Conservation (phyloP, 176 grass and related monocot genomes). For the Cenchrus fungigraminus region DNA sequence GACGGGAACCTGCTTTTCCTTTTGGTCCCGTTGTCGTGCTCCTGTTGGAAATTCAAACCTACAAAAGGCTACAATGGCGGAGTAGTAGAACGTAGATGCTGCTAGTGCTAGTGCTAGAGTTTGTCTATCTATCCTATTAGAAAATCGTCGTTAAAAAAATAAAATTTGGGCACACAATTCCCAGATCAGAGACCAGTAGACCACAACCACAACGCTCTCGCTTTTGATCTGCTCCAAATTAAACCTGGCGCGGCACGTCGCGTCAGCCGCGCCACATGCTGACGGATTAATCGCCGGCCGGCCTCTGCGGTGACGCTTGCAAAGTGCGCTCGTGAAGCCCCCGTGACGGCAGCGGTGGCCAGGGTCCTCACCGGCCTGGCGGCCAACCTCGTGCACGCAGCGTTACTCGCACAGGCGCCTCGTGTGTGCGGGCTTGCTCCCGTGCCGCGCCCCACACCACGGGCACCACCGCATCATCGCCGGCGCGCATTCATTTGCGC, state of each 20-base stretch:
- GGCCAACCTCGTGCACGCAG: background rate
- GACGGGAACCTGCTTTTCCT: background rate
- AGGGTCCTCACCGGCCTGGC: too few species aligned
- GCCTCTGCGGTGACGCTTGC: background rate
- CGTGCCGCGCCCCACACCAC: background rate
- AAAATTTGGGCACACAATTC: constrained; percentile 16
- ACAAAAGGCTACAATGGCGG: background rate
- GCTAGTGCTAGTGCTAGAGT: background rate
- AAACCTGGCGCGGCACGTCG: too few species aligned
- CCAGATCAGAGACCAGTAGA: background rate
- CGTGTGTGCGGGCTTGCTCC: constrained; percentile 9
- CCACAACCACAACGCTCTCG: too few species aligned
- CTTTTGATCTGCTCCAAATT: too few species aligned
- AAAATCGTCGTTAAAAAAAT: too few species aligned
- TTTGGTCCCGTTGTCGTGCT: background rate
- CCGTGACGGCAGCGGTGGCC: constrained; percentile 15
- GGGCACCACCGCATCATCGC: background rate
- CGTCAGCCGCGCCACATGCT: too few species aligned
- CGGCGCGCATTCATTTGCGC: constrained; percentile 9
- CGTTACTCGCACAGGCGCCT: constrained; percentile 5
- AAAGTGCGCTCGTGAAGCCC: background rate
- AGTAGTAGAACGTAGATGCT: background rate
- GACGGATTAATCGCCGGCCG: background rate
- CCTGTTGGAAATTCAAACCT: constrained; percentile 26
- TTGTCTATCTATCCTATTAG: background rate